These are phyloP conservation scores for Coffea humblotiana DNA, from an alignment of 305 asterid genomes.

Conservation along the genomic window DNA sequence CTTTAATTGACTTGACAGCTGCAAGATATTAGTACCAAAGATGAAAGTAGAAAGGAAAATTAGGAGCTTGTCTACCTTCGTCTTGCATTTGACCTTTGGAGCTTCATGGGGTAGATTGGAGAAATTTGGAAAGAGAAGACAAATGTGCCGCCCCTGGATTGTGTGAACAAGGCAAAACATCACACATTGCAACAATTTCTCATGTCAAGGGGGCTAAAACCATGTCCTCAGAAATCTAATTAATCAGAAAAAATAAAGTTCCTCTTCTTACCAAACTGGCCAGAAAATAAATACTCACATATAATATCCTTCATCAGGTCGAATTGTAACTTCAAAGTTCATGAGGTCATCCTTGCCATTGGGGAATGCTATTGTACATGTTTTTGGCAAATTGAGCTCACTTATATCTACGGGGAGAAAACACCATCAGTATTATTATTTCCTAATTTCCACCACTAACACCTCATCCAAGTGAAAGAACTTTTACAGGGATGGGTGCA, in stretches of 20 bases:
- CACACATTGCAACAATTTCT: neutral
- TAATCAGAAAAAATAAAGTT: neutral
- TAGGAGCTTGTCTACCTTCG: slow-evolving; percentile 57
- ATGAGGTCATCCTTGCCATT: slow-evolving; percentile 94
- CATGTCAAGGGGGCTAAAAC: neutral
- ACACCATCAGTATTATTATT: neutral
- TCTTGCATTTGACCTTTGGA: slow-evolving; percentile 98
- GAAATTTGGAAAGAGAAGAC: slow-evolving; percentile 80
- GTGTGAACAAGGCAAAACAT: slow-evolving; percentile 13
- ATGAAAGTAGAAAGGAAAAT: slow-evolving; percentile 1
- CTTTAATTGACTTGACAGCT: slow-evolving; percentile 1
- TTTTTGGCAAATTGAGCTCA: slow-evolving; percentile 80
- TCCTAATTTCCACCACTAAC: neutral
- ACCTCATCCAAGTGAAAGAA: neutral
- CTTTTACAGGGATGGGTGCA: no score
- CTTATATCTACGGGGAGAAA: slow-evolving; percentile 57
- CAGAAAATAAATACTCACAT: slow-evolving; percentile 43
- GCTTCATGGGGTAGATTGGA: slow-evolving; percentile 95
- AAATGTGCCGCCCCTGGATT: slow-evolving; percentile 76
- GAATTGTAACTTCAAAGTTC: slow-evolving; percentile 94
- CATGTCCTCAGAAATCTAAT: neutral
- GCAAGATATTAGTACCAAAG: neutral
- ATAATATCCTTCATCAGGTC: slow-evolving; percentile 94
- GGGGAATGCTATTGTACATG: slow-evolving; percentile 82
- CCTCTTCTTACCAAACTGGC: neutral